These are phyloP conservation scores for Endocarpon pusillum DNA, from an alignment of 495 filamentous ascomycete genomes.

Conservation along the genomic window DNA sequence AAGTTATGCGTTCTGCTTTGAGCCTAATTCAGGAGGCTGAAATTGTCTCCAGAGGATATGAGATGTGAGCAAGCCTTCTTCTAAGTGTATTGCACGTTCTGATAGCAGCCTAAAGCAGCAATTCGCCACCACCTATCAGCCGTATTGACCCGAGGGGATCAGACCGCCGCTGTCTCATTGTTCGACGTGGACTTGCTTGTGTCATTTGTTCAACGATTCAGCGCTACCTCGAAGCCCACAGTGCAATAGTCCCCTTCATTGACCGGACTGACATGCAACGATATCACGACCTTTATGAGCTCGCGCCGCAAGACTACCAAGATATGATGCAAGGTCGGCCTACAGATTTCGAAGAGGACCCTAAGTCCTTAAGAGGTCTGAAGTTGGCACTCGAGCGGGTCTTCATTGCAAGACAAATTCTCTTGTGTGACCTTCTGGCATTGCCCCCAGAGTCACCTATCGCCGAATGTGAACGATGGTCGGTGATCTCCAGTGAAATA, in stretches of 20 bases:
- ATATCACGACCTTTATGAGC: constrained; percentile 84
- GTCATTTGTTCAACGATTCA: too few species aligned
- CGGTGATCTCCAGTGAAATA: constrained; percentile 60
- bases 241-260: constrained; percentile 49
- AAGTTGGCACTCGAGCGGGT: constrained; percentile 65
- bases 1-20: constrained; percentile 59
- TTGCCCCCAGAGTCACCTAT: constrained; percentile 73
- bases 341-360: constrained; percentile 51
- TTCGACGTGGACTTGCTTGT: constrained; percentile 66
- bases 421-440: constrained; percentile 73
- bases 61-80: constrained; percentile 43
- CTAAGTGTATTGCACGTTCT: constrained; percentile 3
- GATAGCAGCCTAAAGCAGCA: constrained; percentile 38
- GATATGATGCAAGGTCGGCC: not conserved
- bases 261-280: constrained; percentile 69
- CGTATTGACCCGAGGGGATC: constrained; percentile 65
- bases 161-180: constrained; percentile 55
- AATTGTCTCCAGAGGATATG: constrained; percentile 83
- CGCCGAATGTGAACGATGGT: constrained; percentile 65
- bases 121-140: constrained; percentile 68
- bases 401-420: constrained; percentile 61
- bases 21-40: constrained; percentile 92
- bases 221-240: constrained; percentile 49
- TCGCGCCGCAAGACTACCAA: constrained; percentile 54
- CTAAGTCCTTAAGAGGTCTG: constrained; percentile 61